Evolutionary conservation across 306 rosid genomes (phyloP).

Genomic region (Alnus glutinosa): DNA sequence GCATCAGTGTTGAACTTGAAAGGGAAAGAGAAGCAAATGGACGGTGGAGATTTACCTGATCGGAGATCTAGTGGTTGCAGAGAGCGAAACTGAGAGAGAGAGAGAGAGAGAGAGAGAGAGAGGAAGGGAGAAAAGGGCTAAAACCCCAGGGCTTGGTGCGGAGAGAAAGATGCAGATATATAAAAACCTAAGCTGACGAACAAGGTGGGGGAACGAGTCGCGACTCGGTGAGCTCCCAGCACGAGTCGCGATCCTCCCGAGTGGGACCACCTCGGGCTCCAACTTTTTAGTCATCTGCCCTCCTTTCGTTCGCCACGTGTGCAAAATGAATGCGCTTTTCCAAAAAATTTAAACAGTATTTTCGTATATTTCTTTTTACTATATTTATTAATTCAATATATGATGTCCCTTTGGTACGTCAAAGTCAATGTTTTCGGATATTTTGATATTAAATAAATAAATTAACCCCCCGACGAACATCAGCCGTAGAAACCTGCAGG

Average conservation of each 20-base stretch:
- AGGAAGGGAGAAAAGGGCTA: neutral
- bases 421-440: no score
- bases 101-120: neutral
- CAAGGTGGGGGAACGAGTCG: neutral
- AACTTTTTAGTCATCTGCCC: neutral
- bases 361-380: no score
- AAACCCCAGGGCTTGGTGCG: neutral
- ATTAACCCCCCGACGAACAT: no score
- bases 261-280: neutral
- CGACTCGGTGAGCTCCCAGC: neutral
- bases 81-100: neutral
- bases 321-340: neutral
- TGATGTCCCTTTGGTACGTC: no score
- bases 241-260: neutral
- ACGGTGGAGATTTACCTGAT: slow-evolving; percentile 8
- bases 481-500: no score
- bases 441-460: no score
- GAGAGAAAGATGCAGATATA: neutral
- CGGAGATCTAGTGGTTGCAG: neutral
- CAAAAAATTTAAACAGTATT: no score
- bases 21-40: neutral
- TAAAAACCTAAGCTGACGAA: slow-evolving; percentile 6
- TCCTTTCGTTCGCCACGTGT: neutral
- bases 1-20: neutral
- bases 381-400: no score